A percentile compares a stretch with the other conserved stretches of the same genome.
phyloP scores from a whole-genome alignment of 2,329 filamentous ascomycete genomes.

The Pyrenochaeta sp. region DNA sequence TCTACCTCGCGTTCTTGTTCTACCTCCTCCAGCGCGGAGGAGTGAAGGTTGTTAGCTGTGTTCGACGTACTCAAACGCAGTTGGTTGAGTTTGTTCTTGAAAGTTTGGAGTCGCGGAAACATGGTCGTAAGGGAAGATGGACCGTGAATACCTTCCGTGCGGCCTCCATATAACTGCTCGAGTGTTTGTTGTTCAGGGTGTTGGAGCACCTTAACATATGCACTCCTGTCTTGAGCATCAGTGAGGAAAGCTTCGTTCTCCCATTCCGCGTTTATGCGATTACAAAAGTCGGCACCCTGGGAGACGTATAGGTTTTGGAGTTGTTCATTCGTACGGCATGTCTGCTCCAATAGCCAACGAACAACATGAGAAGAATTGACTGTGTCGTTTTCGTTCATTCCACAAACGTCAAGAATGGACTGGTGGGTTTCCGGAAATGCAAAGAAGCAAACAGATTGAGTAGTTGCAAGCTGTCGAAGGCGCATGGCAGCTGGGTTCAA shows the following conservation, averaged over 20 bases:
- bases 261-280: constrained; percentile 58
- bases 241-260: constrained; percentile 53
- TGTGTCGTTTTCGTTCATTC: constrained; percentile 11
- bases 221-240: constrained; percentile 41
- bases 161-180: constrained; percentile 61
- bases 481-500: constrained; percentile 66
- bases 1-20: constrained; percentile 66
- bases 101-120: constrained; percentile 36
- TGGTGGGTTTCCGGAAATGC: constrained; percentile 67
- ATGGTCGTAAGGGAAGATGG: constrained; percentile 31
- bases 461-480: constrained; percentile 63
- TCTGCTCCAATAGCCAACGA: constrained; percentile 69
- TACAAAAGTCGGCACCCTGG: constrained; percentile 69
- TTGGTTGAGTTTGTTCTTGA: constrained; percentile 47
- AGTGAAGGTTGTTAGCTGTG: constrained; percentile 28
- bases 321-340: constrained; percentile 65
- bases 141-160: constrained; percentile 9
- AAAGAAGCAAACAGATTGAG: constrained; percentile 62
- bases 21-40: constrained; percentile 65
- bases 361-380: constrained; percentile 63
- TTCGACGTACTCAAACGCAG: constrained; percentile 40
- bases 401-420: constrained; percentile 64
- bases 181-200: constrained; percentile 65
- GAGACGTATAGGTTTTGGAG: constrained; percentile 60
- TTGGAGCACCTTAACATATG: constrained; percentile 56